A percentile compares a stretch with the other conserved stretches of the same genome.
Conservation (phyloP, 2,329 filamentous ascomycete genomes). For the Fulvia fulva region DNA sequence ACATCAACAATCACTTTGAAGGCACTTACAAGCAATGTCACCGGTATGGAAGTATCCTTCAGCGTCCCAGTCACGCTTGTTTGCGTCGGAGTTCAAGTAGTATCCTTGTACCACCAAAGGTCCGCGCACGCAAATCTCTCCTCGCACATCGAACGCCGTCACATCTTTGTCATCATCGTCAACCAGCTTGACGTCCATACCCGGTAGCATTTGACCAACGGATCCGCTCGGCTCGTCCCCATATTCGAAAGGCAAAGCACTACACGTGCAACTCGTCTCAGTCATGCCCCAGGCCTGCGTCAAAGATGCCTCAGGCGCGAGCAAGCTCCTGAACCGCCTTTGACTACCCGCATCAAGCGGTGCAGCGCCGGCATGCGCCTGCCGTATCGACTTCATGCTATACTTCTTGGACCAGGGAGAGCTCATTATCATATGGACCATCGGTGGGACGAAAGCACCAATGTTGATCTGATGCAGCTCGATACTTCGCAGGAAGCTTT, state of each 20-base stretch:
- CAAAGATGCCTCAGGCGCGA: slow-evolving; percentile 38
- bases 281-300: slow-evolving; percentile 47
- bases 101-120: slow-evolving; percentile 52
- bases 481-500: slow-evolving; percentile 43
- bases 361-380: slow-evolving; percentile 41
- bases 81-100: slow-evolving; percentile 48
- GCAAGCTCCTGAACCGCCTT: slow-evolving; percentile 39
- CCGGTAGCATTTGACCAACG: slow-evolving; percentile 40
- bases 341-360: slow-evolving; percentile 48
- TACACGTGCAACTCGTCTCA: slow-evolving; percentile 29
- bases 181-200: slow-evolving; percentile 45
- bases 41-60: slow-evolving; percentile 43
- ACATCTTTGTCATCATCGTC: slow-evolving; percentile 41
- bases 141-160: slow-evolving; percentile 23
- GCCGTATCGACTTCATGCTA: slow-evolving; percentile 40
- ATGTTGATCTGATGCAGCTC: slow-evolving; percentile 49
- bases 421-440: slow-evolving; percentile 49
- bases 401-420: slow-evolving; percentile 43
- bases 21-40: slow-evolving; percentile 34
- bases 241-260: slow-evolving; percentile 35
- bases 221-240: slow-evolving; percentile 38
- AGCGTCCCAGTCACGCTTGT: slow-evolving; percentile 45
- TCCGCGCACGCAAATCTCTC: slow-evolving; percentile 53
- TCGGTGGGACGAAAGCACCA: slow-evolving; percentile 50
- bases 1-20: not conserved